A percentile compares a stretch with the other conserved stretches of the same genome.
These are phyloP conservation scores for Eleusine coracana DNA, from an alignment of 176 grass and related monocot genomes.

Conservation along the genomic window DNA sequence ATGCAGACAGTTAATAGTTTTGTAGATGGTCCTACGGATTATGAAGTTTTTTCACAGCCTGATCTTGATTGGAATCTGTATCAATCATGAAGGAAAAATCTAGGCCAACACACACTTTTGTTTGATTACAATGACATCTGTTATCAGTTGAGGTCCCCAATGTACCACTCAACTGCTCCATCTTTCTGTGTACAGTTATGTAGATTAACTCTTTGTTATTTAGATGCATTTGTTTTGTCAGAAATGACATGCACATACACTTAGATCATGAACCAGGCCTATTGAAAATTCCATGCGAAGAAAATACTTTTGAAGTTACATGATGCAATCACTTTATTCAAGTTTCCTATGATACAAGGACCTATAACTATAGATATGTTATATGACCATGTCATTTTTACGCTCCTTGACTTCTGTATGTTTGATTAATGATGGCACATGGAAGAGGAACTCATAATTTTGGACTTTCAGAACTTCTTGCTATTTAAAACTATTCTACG, in stretches of 20 bases:
- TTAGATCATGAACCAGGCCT: slow-evolving; percentile 1
- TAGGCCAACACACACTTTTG: slow-evolving; percentile 44
- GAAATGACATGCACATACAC: not conserved
- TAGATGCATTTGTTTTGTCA: slow-evolving; percentile 29
- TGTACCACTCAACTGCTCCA: not conserved
- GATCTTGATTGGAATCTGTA: slow-evolving; percentile 90
- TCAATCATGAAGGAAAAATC: slow-evolving; percentile 63
- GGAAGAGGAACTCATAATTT: no score
- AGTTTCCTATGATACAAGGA: no score
- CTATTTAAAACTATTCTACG: no score
- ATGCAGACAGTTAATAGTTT: slow-evolving; percentile 93
- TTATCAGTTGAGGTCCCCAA: not conserved
- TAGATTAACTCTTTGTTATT: not conserved
- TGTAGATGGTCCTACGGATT: slow-evolving; percentile 91
- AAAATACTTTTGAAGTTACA: not conserved
- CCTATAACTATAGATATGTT: no score
- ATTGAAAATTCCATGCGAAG: slow-evolving; percentile 1
- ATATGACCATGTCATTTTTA: no score
- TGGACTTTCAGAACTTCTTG: no score
- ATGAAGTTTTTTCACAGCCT: slow-evolving; percentile 93
- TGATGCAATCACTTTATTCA: not conserved
- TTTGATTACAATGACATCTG: slow-evolving; percentile 38
- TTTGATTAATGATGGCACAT: no score
- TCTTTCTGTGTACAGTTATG: not conserved
- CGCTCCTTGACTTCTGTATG: not conserved